Evolutionary conservation across 306 rosid species (phyloP).

Genomic region (Vicia sativa): DNA sequence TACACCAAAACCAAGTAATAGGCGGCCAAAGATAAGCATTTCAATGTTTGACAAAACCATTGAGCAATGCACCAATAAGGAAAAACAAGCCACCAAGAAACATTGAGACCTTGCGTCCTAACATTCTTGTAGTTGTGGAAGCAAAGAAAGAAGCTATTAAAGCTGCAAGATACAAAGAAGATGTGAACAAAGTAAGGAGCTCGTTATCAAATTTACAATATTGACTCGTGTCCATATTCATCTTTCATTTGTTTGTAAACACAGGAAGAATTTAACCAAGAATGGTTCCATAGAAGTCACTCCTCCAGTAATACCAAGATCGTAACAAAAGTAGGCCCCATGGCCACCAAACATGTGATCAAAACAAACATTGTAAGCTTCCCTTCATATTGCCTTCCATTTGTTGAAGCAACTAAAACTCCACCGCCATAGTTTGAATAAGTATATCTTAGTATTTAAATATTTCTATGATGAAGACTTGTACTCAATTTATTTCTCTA

Average conservation of each 20-base stretch:
- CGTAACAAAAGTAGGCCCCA: conserved; percentile 23
- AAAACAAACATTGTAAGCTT: conserved; percentile 24
- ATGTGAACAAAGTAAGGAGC: conserved; percentile 12
- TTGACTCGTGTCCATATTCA: not conserved
- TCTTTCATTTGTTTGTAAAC: conserved; percentile 5
- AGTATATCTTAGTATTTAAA: not conserved
- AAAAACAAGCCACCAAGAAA: not conserved
- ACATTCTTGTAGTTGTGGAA: conserved; percentile 26
- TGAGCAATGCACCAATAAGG: not conserved
- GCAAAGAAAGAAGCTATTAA: conserved; percentile 34
- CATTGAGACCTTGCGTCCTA: conserved; percentile 20
- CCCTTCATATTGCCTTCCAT: conserved; percentile 14
- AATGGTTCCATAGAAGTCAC: conserved; percentile 4
- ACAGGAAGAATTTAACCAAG: not conserved
- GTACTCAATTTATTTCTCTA: not conserved
- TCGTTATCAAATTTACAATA: not conserved
- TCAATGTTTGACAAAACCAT: not conserved
- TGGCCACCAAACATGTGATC: conserved; percentile 1
- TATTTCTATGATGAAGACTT: not conserved
- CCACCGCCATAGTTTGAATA: conserved; percentile 24
- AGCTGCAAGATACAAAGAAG: conserved; percentile 1
- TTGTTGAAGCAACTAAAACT: not conserved
- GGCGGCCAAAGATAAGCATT: not conserved
- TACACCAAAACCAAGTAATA: not conserved
- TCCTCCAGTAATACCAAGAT: conserved; percentile 9